Evolutionary conservation across 306 rosid species (phyloP), one percentile per base, ranked within the genome.

Genomic region (Hippophae rhamnoides): DNA sequence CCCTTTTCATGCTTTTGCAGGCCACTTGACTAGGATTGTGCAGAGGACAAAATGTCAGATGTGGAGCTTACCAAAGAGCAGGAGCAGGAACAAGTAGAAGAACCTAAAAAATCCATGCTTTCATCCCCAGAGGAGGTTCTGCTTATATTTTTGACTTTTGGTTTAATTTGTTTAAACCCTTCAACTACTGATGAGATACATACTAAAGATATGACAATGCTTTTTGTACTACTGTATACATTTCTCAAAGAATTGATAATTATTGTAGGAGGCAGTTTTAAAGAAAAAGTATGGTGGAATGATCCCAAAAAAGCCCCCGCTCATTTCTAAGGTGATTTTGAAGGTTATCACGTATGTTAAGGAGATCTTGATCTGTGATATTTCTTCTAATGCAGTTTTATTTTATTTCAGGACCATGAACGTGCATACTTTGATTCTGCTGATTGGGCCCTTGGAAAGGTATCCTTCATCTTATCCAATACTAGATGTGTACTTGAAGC

Each of bases 381-480:
- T 43, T 67, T 75, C 8, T 18, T 55, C 58, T 80, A 41, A 67
- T 61, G 5, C 38, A 31, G 60, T 59, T 47, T 67, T 52, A 14
- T 74, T 73, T 57, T 54, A 46, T 72, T 62, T 70, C 71, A 92
- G 96, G 99, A 92, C 73, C 96, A 92, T 72, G 99, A 92, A 74
- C 96, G 96, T 7, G 99, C 99, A 58, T 92, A 85, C 76, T 88
- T 88, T 60, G 99, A 92, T 76, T 92, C 99, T 55, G 99, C 96
- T 42, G 96, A 92, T 73, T 92, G 96, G 99, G 99, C 99, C 11
- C 81, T 92, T 69, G 96, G 99, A 80, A 92, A 92, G 99, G 99
- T 88, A 80, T 41, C 53, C 56, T 67, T 48, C 47, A 67, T 60
- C 43, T 53, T 40, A 51, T n/a, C 43, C 41, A 38, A 59, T 51